A percentile compares a stretch with the other conserved stretches of the same genome.
phyloP scores from a whole-genome alignment of 73 alveolate genomes.

The Stentor coeruleus region DNA sequence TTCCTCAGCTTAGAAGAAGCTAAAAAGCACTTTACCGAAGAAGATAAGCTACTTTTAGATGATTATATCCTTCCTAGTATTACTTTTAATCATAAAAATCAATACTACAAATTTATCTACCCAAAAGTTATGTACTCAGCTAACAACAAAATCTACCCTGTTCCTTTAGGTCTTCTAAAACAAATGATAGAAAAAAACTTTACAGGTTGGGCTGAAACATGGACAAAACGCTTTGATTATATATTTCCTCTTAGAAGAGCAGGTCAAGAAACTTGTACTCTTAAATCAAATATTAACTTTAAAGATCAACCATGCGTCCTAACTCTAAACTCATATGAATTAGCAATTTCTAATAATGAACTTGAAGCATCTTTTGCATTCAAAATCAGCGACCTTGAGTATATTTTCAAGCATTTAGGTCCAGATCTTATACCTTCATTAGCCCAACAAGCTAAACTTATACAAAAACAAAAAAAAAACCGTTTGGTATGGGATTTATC shows the following conservation, averaged over 20 bases:
- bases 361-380: neutral
- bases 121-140: neutral
- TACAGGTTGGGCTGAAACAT: neutral
- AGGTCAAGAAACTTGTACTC: neutral
- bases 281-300: neutral
- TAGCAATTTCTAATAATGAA: neutral
- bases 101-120: neutral
- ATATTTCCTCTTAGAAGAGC: neutral
- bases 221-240: neutral
- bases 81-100: neutral
- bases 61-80: neutral
- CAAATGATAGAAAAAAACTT: neutral
- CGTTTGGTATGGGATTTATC: neutral
- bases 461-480: no score
- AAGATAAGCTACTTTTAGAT: neutral
- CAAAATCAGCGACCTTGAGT: neutral
- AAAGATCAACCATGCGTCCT: neutral
- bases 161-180: neutral
- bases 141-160: neutral
- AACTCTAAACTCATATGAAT: neutral
- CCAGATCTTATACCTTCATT: neutral
- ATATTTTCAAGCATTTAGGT: neutral
- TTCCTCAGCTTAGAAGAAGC: neutral
- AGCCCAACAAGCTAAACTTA: neutral
- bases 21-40: neutral